Evolutionary conservation across 2,329 filamentous ascomycete species (phyloP).

Genomic region (Botrytis hyacinthi): DNA sequence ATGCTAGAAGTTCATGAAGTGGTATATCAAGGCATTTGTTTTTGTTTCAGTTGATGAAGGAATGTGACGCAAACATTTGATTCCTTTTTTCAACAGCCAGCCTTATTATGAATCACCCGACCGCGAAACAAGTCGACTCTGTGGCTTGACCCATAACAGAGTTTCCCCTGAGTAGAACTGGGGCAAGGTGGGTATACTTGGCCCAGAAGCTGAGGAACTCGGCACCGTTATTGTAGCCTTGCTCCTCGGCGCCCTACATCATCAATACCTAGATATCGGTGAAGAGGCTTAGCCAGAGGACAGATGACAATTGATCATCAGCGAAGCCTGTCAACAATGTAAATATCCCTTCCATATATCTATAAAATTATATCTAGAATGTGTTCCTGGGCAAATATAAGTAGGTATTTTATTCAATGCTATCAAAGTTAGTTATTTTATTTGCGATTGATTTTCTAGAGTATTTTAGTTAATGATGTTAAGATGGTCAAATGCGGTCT

Average conservation of each 20-base stretch:
- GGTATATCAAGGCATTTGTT: background rate
- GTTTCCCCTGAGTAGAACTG: background rate
- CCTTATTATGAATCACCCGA: constrained; percentile 12
- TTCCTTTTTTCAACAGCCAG: constrained; percentile 5
- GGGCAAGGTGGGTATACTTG: background rate
- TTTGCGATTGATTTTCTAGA: background rate
- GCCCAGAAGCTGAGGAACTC: background rate
- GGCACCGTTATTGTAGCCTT: background rate
- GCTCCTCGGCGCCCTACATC: background rate
- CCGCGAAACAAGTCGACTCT: background rate
- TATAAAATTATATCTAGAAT: background rate
- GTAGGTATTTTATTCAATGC: background rate
- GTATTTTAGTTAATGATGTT: background rate
- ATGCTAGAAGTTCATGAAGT: background rate
- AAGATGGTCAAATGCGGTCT: background rate
- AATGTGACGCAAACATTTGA: constrained; percentile 17
- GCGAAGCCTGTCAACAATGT: background rate
- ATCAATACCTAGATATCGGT: background rate
- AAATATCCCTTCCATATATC: background rate
- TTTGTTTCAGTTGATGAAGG: constrained; percentile 11
- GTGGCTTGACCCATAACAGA: background rate
- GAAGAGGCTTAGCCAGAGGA: background rate
- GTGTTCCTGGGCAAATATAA: background rate
- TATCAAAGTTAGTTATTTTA: background rate
- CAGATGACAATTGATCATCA: background rate